phyloP scores from a whole-genome alignment of 2,329 filamentous ascomycete species.

The Lachnellula cervina region DNA sequence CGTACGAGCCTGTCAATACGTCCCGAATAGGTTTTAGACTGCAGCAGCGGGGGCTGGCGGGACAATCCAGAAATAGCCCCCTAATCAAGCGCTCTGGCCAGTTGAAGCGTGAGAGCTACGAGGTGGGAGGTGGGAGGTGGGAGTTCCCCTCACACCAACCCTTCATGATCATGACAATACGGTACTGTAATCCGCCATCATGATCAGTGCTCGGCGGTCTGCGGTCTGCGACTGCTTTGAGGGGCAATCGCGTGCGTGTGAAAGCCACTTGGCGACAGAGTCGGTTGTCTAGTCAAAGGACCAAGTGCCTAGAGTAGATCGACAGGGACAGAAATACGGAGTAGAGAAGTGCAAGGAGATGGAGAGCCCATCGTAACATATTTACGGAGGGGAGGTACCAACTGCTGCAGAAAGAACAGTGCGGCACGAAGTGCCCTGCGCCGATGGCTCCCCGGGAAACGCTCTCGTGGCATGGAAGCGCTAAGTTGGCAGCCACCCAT shows the following conservation, averaged over 20 bases:
- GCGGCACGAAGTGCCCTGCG: neutral
- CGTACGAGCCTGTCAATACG: neutral
- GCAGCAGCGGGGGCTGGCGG: neutral
- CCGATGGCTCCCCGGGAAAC: neutral
- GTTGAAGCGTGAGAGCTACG: conserved; percentile 1
- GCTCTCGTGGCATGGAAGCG: conserved; percentile 1
- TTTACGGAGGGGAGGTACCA: neutral
- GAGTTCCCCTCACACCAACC: neutral
- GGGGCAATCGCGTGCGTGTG: neutral
- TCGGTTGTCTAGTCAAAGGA: neutral
- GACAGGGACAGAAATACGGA: no score
- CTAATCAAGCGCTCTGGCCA: neutral
- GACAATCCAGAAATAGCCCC: neutral
- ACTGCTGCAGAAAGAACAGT: neutral
- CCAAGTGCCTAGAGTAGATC: no score
- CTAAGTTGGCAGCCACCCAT: neutral
- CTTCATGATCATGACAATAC: neutral
- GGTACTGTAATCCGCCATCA: neutral
- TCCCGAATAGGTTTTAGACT: neutral
- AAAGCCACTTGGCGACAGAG: neutral
- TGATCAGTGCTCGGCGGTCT: neutral
- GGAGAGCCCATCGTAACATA: neutral
- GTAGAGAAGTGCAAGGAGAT: neutral
- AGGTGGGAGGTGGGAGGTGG: neutral
- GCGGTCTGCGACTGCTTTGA: neutral